Percentiles rank a stretch among this genome's conserved stretches.
Conservation (phyloP, 2,329 filamentous ascomycete species). For the Fusarium sp. region DNA sequence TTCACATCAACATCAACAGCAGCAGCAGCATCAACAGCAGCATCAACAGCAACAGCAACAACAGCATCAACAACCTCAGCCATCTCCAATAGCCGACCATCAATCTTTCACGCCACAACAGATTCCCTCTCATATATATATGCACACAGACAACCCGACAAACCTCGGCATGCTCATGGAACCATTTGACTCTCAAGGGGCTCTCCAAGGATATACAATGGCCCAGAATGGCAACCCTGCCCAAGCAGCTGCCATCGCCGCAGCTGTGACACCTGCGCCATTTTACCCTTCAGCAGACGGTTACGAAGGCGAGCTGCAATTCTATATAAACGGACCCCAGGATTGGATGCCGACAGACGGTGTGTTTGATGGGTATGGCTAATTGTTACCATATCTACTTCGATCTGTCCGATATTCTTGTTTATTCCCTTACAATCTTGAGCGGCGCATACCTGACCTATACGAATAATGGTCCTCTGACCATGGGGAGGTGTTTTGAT, state of each 20-base stretch:
- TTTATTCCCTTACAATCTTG: background rate
- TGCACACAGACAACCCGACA: slow-evolving; percentile 12
- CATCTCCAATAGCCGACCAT: slow-evolving; percentile 29
- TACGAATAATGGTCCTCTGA: background rate
- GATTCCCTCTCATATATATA: slow-evolving; percentile 22
- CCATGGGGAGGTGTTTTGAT: background rate
- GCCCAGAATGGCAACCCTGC: slow-evolving; percentile 18
- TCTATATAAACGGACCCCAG: slow-evolving; percentile 52
- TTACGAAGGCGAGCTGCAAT: slow-evolving; percentile 56
- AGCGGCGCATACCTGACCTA: slow-evolving; percentile 1
- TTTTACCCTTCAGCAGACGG: slow-evolving; percentile 52
- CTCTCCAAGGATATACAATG: slow-evolving; percentile 27
- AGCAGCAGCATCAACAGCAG: slow-evolving; percentile 23
- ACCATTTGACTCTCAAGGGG: slow-evolving; percentile 46
- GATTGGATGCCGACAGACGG: slow-evolving; percentile 35
- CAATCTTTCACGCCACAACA: slow-evolving; percentile 33
- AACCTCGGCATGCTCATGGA: slow-evolving; percentile 53
- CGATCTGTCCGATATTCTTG: background rate
- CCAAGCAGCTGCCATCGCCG: slow-evolving; percentile 13
- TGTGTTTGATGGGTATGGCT: slow-evolving; percentile 38
- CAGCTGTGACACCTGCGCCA: slow-evolving; percentile 4
- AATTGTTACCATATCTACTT: background rate
- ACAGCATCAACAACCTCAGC: slow-evolving; percentile 13
- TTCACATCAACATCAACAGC: slow-evolving; percentile 13
- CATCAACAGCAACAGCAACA: slow-evolving; percentile 10